Evolutionary conservation across 1,139 yeast species (phyloP), one percentile per base, ranked within the genome.

Genomic region (Meyerozyma carpophila): DNA sequence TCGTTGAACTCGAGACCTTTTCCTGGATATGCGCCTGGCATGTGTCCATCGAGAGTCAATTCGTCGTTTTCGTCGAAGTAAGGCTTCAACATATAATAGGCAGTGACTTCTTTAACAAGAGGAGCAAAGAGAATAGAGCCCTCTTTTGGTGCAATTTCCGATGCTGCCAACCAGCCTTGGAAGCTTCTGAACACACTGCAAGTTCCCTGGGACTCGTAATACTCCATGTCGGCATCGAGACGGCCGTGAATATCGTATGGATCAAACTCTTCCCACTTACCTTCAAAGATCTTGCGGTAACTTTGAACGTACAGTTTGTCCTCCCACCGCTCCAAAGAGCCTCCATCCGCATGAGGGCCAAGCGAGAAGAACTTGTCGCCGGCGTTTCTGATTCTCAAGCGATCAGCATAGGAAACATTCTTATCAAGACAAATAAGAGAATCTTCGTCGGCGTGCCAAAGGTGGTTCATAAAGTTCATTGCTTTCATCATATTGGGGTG

Each of bases 81-180:
- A 2, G 80, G 80, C 45, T 74, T 61, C 41, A 75, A 55, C 50
- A 74, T 55, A 21, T 65, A 53, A 51, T 75, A 75, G 0, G 79
- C 69, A 26, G 70, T 69, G 8, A 61, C 57, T 36, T 61, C 54
- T 39, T 60, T 65, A 11, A 75, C 50, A 47, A 59, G 56, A 4
- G 81, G 80, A 14, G 64, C 61, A 29, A 75, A 61, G 42, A 58
- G 56, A 37, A 75, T 58, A 3, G 79, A 68, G 1, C 80, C 80
- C 49, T 71, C 77, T 21, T 68, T 68, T 6, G 73, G 64, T 6
- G 64, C 66, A 20, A 61, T 61, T 21, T 57, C 58, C 11, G 70
- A 60, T 48, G 73, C 56, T 1, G 77, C 68, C 40, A 73, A 50
- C 78, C 79, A 75, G 7, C 78, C 80, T 56, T 75, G 80, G 44